Base-by-base conservation (phyloP, 768 basidiomycete genomes). In the Lactifluus echinatus region DNA sequence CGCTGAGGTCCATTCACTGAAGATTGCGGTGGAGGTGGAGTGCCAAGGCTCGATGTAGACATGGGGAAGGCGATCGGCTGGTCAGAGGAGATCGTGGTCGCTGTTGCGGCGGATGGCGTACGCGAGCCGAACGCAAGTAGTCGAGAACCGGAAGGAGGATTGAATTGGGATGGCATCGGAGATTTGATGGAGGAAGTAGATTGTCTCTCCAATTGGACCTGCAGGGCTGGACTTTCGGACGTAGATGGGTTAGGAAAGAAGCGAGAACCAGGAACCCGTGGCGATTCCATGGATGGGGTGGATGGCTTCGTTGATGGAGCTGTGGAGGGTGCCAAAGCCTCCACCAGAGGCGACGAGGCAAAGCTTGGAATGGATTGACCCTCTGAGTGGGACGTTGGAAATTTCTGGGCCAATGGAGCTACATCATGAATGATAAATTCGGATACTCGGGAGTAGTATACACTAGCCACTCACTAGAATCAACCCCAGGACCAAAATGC, bases 91-190 rank as follows among this genome's bases (percentile, higher is more conserved):
- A 50, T 19, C 6, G 44, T 23, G 8, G 40, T 37, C 42, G 46
- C 52, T 15, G 65, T 53, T 15, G 63, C 36, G 23, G 63, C 57
- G 15, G 67, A 58, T 14, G 67, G 58, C 1, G 66, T 61, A 29
- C 70, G 70, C 7, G 70, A 67, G 29, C 68, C 71, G 36, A 77
- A 67, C 12, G 74, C 72, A 58, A 79, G 73, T 56, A 80, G 65
- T 50, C 76, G 72, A 55, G 75, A 75, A 50, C 74, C 72, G 48
- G 71, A 60, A 14, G 74, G 71, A 44, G 72, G 69, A 59, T 74
- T 73, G 64, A 74, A 70, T 56, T 78, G 66, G 61, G 66, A 39
- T 50, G 67, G 51, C 57, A 62, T 40, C 55, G 67, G 15, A 67
- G 70, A 61, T 45, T 64, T 61, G 28, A 55, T 64, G 15, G 60